A percentile compares a stretch with the other conserved stretches of the same genome.
These are phyloP conservation scores for Kappamyces sp. DNA, from an alignment of 192 early-diverging fungal species.

Conservation along the genomic window DNA sequence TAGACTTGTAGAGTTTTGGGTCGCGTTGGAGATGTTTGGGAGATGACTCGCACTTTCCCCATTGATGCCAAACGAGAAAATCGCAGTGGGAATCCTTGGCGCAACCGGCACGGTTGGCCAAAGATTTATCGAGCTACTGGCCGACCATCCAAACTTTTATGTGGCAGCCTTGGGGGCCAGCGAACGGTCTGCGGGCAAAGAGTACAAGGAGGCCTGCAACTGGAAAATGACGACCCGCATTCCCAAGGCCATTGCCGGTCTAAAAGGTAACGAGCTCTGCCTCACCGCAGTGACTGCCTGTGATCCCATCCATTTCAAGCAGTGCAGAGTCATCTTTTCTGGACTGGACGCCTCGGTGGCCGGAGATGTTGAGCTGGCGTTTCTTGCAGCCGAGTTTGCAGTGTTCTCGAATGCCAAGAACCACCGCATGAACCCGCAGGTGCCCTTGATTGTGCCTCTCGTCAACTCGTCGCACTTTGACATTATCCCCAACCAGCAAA, in stretches of 20 bases:
- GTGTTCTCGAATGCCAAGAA: conserved; percentile 98
- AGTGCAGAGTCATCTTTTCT: conserved; percentile 90
- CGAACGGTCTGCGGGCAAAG: conserved; percentile 80
- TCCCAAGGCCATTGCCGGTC: conserved; percentile 49
- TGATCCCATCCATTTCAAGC: conserved; percentile 63
- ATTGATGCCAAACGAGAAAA: conserved; percentile 15
- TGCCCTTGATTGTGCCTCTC: conserved; percentile 90
- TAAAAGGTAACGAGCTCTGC: conserved; percentile 20
- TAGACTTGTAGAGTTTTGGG: too few relatives aligned
- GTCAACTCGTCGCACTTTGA: conserved; percentile 89
- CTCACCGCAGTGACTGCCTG: conserved; percentile 53
- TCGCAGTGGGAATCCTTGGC: conserved; percentile 85
- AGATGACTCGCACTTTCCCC: too few relatives aligned
- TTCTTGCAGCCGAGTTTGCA: conserved; percentile 78
- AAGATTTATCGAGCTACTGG: conserved; percentile 88
- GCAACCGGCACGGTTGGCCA: conserved; percentile 98
- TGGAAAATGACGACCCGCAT: conserved; percentile 87
- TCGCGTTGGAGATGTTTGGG: too few relatives aligned
- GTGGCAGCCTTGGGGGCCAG: conserved; percentile 89
- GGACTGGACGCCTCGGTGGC: conserved; percentile 88
- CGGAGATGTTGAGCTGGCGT: conserved; percentile 88
- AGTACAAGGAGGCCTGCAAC: conserved; percentile 65
- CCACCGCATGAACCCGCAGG: conserved; percentile 80
- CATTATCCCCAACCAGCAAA: conserved; percentile 69
- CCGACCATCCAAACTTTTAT: conserved; percentile 76